Percentiles rank a stretch among this genome's conserved stretches.
These are phyloP conservation scores for Rhododendron williamsianum DNA, from an alignment of 148 eudicot genomes.

Conservation along the genomic window DNA sequence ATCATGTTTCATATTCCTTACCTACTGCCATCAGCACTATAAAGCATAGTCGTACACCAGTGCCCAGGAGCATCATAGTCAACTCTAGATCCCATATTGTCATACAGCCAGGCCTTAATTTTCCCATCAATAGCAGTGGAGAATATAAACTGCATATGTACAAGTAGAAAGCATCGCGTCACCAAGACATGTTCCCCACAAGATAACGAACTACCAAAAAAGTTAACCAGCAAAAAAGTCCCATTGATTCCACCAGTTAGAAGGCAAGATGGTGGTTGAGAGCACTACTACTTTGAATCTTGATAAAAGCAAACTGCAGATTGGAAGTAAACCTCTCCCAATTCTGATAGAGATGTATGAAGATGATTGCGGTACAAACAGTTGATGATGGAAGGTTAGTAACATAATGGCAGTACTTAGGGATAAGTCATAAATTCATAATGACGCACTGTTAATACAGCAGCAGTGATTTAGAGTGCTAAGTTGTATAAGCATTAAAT, in stretches of 20 bases:
- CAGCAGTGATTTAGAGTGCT: neutral
- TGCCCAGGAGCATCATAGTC: conserved; percentile 97
- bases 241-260: neutral
- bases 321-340: neutral
- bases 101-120: conserved; percentile 96
- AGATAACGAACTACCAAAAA: conserved; percentile 3
- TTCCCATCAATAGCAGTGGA: conserved; percentile 94
- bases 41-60: conserved; percentile 86
- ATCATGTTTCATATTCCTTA: conserved; percentile 14
- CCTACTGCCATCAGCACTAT: conserved; percentile 95
- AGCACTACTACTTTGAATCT: neutral
- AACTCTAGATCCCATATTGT: conserved; percentile 79
- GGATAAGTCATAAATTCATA: neutral
- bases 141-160: conserved; percentile 65
- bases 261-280: neutral
- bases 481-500: neutral
- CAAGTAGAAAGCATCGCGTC: conserved; percentile 17
- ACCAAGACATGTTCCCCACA: neutral
- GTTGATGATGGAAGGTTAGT: neutral
- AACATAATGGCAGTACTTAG: neutral
- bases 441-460: neutral
- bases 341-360: neutral
- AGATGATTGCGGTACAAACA: neutral
- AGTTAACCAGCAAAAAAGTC: neutral
- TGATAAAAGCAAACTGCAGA: neutral